phyloP scores from a whole-genome alignment of 2,329 filamentous ascomycete species.

The Lecanicillium sp. region DNA sequence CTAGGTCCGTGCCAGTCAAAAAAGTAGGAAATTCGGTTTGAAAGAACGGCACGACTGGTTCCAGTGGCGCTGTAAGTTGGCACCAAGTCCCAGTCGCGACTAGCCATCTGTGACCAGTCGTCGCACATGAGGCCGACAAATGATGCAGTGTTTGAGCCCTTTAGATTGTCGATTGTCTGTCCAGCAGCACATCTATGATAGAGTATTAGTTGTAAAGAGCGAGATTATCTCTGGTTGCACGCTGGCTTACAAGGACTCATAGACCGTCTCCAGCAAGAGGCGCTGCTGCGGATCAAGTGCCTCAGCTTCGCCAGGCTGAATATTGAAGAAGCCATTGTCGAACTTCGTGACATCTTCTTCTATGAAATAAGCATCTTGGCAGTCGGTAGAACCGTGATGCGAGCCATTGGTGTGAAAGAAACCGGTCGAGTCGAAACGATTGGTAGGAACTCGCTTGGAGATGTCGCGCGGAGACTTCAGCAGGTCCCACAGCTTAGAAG shows the following conservation, averaged over 20 bases:
- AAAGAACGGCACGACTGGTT: conserved; percentile 17
- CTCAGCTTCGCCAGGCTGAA: conserved; percentile 12
- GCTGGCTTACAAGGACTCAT: conserved; percentile 19
- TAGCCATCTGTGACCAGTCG: neutral
- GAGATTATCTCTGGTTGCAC: conserved; percentile 18
- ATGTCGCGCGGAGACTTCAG: conserved; percentile 23
- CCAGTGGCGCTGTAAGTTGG: conserved; percentile 22
- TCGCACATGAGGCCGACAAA: conserved; percentile 6
- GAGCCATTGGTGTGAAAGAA: conserved; percentile 19
- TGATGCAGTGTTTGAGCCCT: neutral
- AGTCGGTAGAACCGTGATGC: conserved; percentile 9
- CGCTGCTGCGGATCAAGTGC: conserved; percentile 22
- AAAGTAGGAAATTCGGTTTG: conserved; percentile 33
- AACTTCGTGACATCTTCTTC: conserved; percentile 15
- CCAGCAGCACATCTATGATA: conserved; percentile 1
- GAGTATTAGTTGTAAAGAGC: conserved; percentile 9
- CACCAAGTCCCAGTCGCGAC: too few relatives aligned
- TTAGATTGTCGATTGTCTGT: neutral
- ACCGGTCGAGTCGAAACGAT: conserved; percentile 15
- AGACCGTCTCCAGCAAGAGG: conserved; percentile 21
- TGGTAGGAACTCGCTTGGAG: conserved; percentile 18
- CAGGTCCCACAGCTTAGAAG: conserved; percentile 28
- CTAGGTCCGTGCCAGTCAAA: conserved; percentile 31
- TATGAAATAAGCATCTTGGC: conserved; percentile 19
- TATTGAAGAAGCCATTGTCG: conserved; percentile 15